phyloP scores from a whole-genome alignment of 2,329 filamentous ascomycete species.

The Fusarium camptoceras region DNA sequence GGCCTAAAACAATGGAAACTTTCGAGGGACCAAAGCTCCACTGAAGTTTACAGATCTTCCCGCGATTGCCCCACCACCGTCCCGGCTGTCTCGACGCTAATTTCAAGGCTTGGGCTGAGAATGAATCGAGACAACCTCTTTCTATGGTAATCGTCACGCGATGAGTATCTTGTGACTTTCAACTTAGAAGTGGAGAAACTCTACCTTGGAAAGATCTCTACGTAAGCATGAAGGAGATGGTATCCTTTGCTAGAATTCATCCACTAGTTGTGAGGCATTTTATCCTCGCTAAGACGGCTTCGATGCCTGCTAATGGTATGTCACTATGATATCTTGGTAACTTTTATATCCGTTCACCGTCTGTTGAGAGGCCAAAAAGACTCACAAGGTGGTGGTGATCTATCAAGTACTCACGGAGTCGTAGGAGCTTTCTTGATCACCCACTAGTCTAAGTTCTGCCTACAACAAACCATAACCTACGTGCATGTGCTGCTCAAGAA shows the following conservation, averaged over 20 bases:
- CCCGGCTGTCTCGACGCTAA: not conserved
- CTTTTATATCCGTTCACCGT: not conserved
- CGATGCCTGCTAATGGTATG: not conserved
- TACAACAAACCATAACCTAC: not conserved
- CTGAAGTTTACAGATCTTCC: conserved; percentile 21
- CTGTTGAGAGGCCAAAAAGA: not conserved
- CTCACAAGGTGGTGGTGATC: not conserved
- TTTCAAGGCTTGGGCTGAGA: not conserved
- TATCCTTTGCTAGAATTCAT: not conserved
- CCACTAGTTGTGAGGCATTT: not conserved
- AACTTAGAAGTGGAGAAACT: not conserved
- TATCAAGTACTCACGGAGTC: not conserved
- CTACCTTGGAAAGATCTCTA: not conserved
- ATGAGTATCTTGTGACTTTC: not conserved
- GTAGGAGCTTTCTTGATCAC: not conserved
- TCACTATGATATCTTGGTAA: not conserved
- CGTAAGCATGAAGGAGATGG: not conserved
- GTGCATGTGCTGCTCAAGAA: not conserved
- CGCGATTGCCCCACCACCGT: conserved; percentile 26
- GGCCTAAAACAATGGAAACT: not conserved
- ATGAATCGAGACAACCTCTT: not conserved
- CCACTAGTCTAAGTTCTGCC: not conserved
- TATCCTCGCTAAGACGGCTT: not conserved
- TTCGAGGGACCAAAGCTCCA: conserved; percentile 1
- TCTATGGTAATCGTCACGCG: conserved; percentile 2